A percentile compares a stretch with the other conserved stretches of the same genome.
These are phyloP conservation scores for Hypoxylon sp. DNA, from an alignment of 2,329 filamentous ascomycete genomes.

Conservation along the genomic window DNA sequence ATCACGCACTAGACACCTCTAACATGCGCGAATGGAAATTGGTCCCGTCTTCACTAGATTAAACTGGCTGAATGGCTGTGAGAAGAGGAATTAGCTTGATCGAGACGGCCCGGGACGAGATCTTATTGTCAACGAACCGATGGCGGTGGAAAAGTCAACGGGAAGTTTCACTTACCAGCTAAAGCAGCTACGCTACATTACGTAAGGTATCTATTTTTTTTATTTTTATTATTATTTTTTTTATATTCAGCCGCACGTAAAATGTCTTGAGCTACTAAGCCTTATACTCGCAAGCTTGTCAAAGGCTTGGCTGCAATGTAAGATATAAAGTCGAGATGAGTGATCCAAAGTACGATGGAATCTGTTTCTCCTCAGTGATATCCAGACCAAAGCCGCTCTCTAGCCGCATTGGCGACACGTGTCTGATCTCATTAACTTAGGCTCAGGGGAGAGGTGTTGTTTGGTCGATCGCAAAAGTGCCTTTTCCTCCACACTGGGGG, in stretches of 20 bases:
- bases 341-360: slow-evolving; percentile 26
- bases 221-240: no score
- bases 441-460: slow-evolving; percentile 9
- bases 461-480: slow-evolving; percentile 22
- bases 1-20: slow-evolving; percentile 6
- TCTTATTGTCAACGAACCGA: slow-evolving; percentile 7
- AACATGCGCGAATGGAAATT: background rate
- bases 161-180: slow-evolving; percentile 5
- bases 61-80: slow-evolving; percentile 7
- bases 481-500: slow-evolving; percentile 31
- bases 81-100: slow-evolving; percentile 12
- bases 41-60: slow-evolving; percentile 4
- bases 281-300: slow-evolving; percentile 19
- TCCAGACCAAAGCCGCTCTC: slow-evolving; percentile 18
- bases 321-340: slow-evolving; percentile 15
- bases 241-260: slow-evolving; percentile 26
- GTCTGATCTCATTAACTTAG: slow-evolving; percentile 21
- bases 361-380: slow-evolving; percentile 25
- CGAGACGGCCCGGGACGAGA: slow-evolving; percentile 27
- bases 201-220: background rate
- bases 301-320: background rate
- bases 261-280: slow-evolving; percentile 3
- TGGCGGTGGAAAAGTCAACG: slow-evolving; percentile 8
- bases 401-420: slow-evolving; percentile 36
- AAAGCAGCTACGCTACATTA: no score